Conservation (phyloP, 1,139 yeast genomes). For the Pichia sp. region DNA sequence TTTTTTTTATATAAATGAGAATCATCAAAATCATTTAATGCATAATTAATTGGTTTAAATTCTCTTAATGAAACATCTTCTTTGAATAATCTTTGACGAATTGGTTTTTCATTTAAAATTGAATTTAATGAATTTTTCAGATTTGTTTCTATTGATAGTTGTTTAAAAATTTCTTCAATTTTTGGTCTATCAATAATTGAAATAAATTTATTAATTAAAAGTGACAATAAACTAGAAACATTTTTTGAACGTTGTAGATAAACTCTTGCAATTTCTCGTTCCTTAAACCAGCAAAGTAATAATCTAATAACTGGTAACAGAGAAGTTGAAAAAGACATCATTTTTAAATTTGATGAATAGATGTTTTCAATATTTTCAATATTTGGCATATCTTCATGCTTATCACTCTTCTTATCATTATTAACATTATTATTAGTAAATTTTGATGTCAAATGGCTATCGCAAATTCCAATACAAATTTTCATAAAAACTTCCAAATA, state of each 20-base stretch:
- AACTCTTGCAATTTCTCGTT: conserved; percentile 37
- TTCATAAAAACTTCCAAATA: conserved; percentile 28
- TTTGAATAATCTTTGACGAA: conserved; percentile 46
- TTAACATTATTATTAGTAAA: not conserved
- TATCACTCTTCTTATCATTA: no score
- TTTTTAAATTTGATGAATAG: conserved; percentile 10
- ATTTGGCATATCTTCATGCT: not conserved
- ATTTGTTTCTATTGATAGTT: not conserved
- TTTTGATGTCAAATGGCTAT: not conserved
- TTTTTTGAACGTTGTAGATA: conserved; percentile 30
- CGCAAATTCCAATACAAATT: conserved; percentile 22
- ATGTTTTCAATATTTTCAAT: not conserved
- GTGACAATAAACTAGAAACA: conserved; percentile 11
- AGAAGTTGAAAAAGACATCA: conserved; percentile 19
- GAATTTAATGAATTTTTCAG: not conserved
- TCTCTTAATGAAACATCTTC: conserved; percentile 64
- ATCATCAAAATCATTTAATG: conserved; percentile 58
- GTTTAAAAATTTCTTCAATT: not conserved
- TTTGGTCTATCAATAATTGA: conserved; percentile 1
- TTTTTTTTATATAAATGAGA: conserved; percentile 30
- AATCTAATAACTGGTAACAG: conserved; percentile 37
- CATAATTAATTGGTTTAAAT: conserved; percentile 46
- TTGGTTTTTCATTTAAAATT: conserved; percentile 29
- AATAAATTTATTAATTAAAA: conserved; percentile 8
- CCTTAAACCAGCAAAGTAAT: conserved; percentile 49